Percentiles rank a stretch among this genome's conserved stretches.
Conservation (phyloP, 2,329 filamentous ascomycete genomes). For the Ceratocystis lukuohia region DNA sequence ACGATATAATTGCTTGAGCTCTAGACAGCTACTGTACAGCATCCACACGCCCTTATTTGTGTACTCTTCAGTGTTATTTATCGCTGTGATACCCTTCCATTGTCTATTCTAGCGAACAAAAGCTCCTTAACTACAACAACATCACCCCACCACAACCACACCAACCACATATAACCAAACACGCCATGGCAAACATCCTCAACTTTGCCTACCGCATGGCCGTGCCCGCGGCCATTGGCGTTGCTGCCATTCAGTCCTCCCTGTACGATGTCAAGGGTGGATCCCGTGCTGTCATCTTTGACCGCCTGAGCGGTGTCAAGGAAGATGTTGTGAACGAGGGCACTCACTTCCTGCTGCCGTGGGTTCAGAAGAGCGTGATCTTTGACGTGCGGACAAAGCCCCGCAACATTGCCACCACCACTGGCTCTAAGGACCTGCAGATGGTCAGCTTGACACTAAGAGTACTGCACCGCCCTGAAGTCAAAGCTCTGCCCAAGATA, state of each 20-base stretch:
- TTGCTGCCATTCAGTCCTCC: conserved; percentile 57
- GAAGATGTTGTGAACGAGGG: conserved; percentile 88
- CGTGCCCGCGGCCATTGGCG: conserved; percentile 57
- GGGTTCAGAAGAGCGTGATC: conserved; percentile 86
- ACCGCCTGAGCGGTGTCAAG: conserved; percentile 81
- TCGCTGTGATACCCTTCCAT: too few relatives aligned
- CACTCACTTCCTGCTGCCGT: conserved; percentile 90
- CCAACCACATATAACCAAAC: conserved; percentile 10
- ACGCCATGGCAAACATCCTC: conserved; percentile 28
- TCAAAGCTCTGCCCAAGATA: conserved; percentile 86
- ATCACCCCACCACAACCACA: neutral
- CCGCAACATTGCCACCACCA: conserved; percentile 92
- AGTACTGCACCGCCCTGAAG: conserved; percentile 87
- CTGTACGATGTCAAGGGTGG: conserved; percentile 97
- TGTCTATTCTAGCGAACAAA: too few relatives aligned
- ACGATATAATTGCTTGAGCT: too few relatives aligned
- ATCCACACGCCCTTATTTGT: too few relatives aligned
- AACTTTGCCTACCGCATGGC: conserved; percentile 53
- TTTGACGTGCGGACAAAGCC: conserved; percentile 98
- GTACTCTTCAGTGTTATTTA: too few relatives aligned
- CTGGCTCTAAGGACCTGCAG: conserved; percentile 96
- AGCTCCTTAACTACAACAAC: too few relatives aligned
- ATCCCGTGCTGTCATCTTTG: conserved; percentile 93
- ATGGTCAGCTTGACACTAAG: conserved; percentile 98
- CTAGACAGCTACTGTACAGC: too few relatives aligned